A percentile compares a stretch with the other conserved stretches of the same genome.
Evolutionary conservation across 2,329 filamentous ascomycete species (phyloP).

Genomic region (Fusarium albosuccineum): DNA sequence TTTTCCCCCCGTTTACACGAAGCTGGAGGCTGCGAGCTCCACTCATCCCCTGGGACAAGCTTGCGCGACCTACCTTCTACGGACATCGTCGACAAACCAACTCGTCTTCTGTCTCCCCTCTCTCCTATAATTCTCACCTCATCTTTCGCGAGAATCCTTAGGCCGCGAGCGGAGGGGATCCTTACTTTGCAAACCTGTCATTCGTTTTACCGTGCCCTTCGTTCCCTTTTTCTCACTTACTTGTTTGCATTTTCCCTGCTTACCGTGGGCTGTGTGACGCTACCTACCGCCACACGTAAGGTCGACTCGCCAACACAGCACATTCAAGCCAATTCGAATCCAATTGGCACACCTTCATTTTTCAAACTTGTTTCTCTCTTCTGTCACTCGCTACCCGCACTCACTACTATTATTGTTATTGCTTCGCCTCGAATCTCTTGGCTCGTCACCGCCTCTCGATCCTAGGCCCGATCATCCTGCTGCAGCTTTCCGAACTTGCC

Average conservation of each 20-base stretch:
- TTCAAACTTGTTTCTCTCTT: slow-evolving; percentile 19
- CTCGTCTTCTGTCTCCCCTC: slow-evolving; percentile 22
- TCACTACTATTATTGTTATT: slow-evolving; percentile 32
- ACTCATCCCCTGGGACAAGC: slow-evolving; percentile 7
- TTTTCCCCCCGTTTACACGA: no score
- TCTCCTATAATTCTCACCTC: slow-evolving; percentile 43
- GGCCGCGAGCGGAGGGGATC: slow-evolving; percentile 41
- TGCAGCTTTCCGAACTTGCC: slow-evolving; percentile 25
- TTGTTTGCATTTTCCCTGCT: slow-evolving; percentile 29
- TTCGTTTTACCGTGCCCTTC: slow-evolving; percentile 34
- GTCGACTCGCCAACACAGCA: slow-evolving; percentile 35
- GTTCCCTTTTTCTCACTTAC: slow-evolving; percentile 25
- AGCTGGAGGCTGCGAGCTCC: slow-evolving; percentile 3
- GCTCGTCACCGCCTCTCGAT: slow-evolving; percentile 21
- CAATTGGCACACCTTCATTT: slow-evolving; percentile 33
- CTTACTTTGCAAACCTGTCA: slow-evolving; percentile 43
- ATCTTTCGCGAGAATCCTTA: slow-evolving; percentile 45
- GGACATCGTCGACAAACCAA: slow-evolving; percentile 7
- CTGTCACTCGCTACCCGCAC: slow-evolving; percentile 34
- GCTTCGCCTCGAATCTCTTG: slow-evolving; percentile 28
- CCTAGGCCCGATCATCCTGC: slow-evolving; percentile 8
- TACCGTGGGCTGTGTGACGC: slow-evolving; percentile 26
- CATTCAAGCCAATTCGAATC: slow-evolving; percentile 9
- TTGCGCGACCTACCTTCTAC: background rate
- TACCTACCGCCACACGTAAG: slow-evolving; percentile 27